Conservation (phyloP, 768 basidiomycete genomes). For the Hygrocybe coccinea region DNA sequence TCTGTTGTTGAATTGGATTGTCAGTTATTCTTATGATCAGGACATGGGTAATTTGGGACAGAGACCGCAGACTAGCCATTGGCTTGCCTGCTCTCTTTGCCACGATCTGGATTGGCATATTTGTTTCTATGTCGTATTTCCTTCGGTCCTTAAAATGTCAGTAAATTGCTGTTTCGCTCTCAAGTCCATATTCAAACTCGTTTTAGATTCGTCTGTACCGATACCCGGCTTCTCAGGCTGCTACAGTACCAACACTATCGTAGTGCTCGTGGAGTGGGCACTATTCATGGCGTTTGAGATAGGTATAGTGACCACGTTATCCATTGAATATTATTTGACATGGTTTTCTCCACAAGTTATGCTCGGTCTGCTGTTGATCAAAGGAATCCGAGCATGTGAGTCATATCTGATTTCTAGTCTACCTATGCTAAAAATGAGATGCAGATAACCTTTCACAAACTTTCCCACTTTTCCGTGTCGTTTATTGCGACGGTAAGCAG, state of each 20-base stretch:
- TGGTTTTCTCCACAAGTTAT: background rate
- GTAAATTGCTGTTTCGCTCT: background rate
- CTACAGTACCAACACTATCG: background rate
- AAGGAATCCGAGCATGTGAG: background rate
- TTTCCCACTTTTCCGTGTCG: background rate
- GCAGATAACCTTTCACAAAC: background rate
- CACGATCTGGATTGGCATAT: constrained; percentile 5
- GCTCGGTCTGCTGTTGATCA: background rate
- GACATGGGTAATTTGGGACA: constrained; percentile 14
- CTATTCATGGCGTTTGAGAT: background rate
- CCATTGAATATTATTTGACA: background rate
- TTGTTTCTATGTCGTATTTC: constrained; percentile 5
- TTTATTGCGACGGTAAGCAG: background rate
- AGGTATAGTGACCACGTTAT: background rate
- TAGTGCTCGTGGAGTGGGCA: background rate
- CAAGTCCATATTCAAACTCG: background rate
- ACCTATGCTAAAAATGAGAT: background rate
- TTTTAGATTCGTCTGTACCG: background rate
- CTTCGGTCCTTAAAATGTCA: constrained; percentile 7
- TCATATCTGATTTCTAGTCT: background rate
- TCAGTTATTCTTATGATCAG: constrained; percentile 14
- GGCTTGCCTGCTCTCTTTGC: constrained; percentile 8
- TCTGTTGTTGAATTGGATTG: background rate
- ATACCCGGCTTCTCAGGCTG: background rate
- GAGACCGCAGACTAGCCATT: constrained; percentile 5